Evolutionary conservation across 2,329 filamentous ascomycete genomes (phyloP).

Genomic region (Lecanosticta acicola): DNA sequence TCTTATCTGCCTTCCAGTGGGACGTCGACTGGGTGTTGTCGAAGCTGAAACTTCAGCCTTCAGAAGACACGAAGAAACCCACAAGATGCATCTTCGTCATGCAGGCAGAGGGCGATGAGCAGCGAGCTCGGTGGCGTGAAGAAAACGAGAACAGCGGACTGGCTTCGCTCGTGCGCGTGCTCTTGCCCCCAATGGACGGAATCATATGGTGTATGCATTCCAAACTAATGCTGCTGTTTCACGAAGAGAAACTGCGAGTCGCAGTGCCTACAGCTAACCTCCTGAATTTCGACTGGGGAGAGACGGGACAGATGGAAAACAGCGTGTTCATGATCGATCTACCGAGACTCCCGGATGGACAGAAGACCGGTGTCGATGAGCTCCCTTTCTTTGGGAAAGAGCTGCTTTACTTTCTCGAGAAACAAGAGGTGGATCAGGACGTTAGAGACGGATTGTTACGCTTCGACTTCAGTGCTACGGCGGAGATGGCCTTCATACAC

Average conservation of each 20-base stretch:
- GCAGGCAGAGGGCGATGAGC: slow-evolving; percentile 48
- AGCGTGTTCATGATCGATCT: slow-evolving; percentile 90
- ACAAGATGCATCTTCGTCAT: slow-evolving; percentile 52
- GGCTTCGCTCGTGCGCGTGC: slow-evolving; percentile 51
- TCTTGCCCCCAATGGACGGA: slow-evolving; percentile 76
- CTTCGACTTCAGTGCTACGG: slow-evolving; percentile 77
- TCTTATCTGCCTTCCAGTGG: slow-evolving; percentile 84
- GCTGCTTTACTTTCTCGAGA: slow-evolving; percentile 62
- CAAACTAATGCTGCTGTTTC: slow-evolving; percentile 87
- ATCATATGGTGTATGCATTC: slow-evolving; percentile 78
- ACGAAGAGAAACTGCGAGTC: slow-evolving; percentile 65
- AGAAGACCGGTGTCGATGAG: slow-evolving; percentile 26
- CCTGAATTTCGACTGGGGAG: slow-evolving; percentile 82
- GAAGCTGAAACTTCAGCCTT: slow-evolving; percentile 54
- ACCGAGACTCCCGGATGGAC: slow-evolving; percentile 49
- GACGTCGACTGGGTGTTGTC: slow-evolving; percentile 70
- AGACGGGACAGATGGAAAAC: slow-evolving; percentile 78
- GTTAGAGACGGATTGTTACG: slow-evolving; percentile 63
- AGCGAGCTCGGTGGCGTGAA: slow-evolving; percentile 31
- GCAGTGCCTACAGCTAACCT: slow-evolving; percentile 86
- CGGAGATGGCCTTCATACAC: slow-evolving; percentile 72
- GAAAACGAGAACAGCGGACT: slow-evolving; percentile 26
- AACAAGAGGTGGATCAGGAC: slow-evolving; percentile 58
- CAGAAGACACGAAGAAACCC: slow-evolving; percentile 49
- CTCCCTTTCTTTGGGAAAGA: slow-evolving; percentile 58